A percentile compares a stretch with the other conserved stretches of the same genome.
Evolutionary conservation across 495 filamentous ascomycete species (phyloP).

Genomic region (Daldinia loculata): DNA sequence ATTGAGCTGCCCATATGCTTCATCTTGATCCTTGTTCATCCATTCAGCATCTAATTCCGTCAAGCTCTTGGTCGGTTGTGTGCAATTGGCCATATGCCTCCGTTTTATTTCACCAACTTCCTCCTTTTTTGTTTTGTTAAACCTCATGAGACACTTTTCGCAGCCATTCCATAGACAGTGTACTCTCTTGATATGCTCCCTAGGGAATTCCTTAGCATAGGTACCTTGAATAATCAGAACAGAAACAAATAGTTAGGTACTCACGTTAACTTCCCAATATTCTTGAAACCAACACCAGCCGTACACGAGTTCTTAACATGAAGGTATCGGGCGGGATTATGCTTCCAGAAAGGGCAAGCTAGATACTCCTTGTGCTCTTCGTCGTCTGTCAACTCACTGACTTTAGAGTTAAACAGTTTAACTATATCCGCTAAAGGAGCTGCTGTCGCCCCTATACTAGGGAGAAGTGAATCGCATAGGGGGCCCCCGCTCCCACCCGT

Average conservation of each 20-base stretch:
- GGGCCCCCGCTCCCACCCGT: background rate
- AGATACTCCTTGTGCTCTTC: slow-evolving; percentile 20
- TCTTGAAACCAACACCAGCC: slow-evolving; percentile 27
- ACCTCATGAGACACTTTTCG: slow-evolving; percentile 25
- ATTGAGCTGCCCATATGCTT: slow-evolving; percentile 24
- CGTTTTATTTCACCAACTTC: slow-evolving; percentile 20
- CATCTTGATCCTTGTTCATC: slow-evolving; percentile 30
- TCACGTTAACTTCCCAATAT: slow-evolving; percentile 36
- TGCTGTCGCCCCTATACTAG: background rate
- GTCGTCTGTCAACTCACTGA: background rate
- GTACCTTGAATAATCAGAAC: background rate
- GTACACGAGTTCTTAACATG: slow-evolving; percentile 34
- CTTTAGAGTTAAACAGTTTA: slow-evolving; percentile 2
- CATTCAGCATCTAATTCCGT: slow-evolving; percentile 24
- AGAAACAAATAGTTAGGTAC: background rate
- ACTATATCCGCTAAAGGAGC: slow-evolving; percentile 8
- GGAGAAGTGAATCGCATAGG: background rate
- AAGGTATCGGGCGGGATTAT: slow-evolving; percentile 25
- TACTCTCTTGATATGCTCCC: slow-evolving; percentile 34
- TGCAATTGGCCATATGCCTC: slow-evolving; percentile 19
- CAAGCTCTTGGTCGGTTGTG: background rate
- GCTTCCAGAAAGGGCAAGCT: slow-evolving; percentile 37
- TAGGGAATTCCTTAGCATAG: background rate
- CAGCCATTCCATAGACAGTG: slow-evolving; percentile 33
- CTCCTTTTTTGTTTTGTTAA: slow-evolving; percentile 16